Percentiles rank a stretch among this genome's conserved stretches.
These are phyloP conservation scores for Xylaria sp. DNA, from an alignment of 2,329 filamentous ascomycete species.

Conservation along the genomic window DNA sequence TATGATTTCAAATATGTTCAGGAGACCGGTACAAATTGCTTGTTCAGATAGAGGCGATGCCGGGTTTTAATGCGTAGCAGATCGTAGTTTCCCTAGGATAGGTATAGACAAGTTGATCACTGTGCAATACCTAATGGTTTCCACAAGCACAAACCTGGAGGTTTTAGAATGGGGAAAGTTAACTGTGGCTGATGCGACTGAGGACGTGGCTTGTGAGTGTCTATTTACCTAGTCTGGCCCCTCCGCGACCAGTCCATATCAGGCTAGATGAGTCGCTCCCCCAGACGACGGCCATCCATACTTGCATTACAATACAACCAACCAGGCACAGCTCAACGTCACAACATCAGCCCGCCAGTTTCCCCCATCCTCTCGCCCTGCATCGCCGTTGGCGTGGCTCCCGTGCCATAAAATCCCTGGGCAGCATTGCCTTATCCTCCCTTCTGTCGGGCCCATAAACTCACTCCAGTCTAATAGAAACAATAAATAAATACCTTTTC, in stretches of 20 bases:
- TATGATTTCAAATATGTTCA: neutral
- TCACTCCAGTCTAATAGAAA: neutral
- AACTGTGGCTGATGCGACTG: constrained; percentile 1
- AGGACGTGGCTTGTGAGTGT: constrained; percentile 12
- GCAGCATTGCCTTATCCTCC: neutral
- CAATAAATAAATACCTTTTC: constrained; percentile 5
- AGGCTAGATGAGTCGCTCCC: constrained; percentile 30
- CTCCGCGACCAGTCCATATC: constrained; percentile 24
- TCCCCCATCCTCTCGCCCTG: constrained; percentile 10
- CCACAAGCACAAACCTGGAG: neutral
- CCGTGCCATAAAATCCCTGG: neutral
- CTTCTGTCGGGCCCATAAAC: neutral
- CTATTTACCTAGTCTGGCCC: constrained; percentile 11
- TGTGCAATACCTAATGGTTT: neutral
- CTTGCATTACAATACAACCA: constrained; percentile 4
- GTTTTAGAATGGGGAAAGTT: neutral
- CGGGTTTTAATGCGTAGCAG: neutral
- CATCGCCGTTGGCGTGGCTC: constrained; percentile 16
- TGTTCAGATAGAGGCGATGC: neutral
- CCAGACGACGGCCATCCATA: constrained; percentile 28
- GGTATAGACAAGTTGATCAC: neutral
- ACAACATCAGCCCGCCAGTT: constrained; percentile 25
- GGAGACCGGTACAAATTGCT: neutral
- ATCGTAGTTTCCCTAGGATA: too few species aligned
- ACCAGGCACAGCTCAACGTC: constrained; percentile 32